Conservation (phyloP, 345 rosid species). For the Populus davidiana region DNA sequence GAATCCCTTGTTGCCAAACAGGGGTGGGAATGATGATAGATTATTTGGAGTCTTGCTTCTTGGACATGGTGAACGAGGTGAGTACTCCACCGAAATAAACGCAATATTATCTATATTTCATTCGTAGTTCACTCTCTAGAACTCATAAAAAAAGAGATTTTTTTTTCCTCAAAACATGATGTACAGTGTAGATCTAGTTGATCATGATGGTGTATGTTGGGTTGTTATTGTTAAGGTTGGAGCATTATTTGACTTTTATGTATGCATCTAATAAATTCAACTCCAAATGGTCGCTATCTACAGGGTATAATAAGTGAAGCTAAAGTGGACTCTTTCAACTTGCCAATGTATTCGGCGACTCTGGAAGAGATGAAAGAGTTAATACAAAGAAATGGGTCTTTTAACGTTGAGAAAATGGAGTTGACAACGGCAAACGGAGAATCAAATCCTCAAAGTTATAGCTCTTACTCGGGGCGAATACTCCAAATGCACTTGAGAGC, state of each 20-base stretch:
- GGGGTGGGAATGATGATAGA: conserved; percentile 17
- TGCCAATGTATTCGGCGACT: background rate
- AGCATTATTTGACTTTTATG: too few species aligned
- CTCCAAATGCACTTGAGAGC: conserved; percentile 12
- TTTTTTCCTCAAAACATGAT: too few species aligned
- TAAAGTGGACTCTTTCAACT: conserved; percentile 8
- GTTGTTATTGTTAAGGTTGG: too few species aligned
- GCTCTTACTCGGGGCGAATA: background rate
- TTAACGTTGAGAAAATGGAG: conserved; percentile 6
- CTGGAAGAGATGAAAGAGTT: background rate
- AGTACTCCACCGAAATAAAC: background rate
- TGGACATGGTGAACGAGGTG: conserved; percentile 44
- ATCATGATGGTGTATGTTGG: too few species aligned
- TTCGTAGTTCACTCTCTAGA: too few species aligned
- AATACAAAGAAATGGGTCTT: background rate
- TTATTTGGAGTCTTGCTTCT: conserved; percentile 29
- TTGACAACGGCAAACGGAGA: background rate
- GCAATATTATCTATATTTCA: too few species aligned
- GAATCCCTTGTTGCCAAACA: conserved; percentile 14
- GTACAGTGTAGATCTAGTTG: too few species aligned
- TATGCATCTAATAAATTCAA: background rate
- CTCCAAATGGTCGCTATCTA: background rate
- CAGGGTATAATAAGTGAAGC: conserved; percentile 3
- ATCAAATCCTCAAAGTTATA: too few species aligned
- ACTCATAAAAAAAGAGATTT: background rate